Base-by-base conservation (phyloP, 164 flowering plant species). In the Liquidambar formosana region DNA sequence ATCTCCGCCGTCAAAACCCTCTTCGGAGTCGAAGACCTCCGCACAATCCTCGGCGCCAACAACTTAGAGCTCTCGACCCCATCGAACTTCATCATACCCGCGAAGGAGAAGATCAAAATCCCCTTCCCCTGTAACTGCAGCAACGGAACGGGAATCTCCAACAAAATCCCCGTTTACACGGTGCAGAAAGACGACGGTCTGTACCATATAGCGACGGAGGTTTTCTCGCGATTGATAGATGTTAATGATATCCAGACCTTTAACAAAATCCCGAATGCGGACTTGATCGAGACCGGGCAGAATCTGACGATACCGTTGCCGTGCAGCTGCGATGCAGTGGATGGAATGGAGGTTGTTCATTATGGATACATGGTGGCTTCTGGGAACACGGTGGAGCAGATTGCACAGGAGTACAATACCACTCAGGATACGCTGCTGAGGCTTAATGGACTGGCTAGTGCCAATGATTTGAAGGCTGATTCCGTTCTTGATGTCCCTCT, bases 61-160 rank as follows among this genome's bases (percentile, higher is more conserved):
- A 66, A 72, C 70, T 57, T 84, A 33, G 81, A 89, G 0, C 58
- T 57, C 69, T 45, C 74, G 44, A 81, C 91, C 45, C 15, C 79
- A 9, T 44, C 76, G 1, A 71, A n/a, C 80, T 11, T 1, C 25
- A 8, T 64, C 10, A 52, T 87, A 3, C 0, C 70, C 52, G 73
- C 81, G 23, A 54, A 65, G 0, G 70, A 80, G 71, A 56, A 70
- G 25, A 59, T 91, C 85, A 77, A 48, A 18, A 76, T 93, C 74
- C 97, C 94, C 38, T 80, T 93, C 83, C 73, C 79, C 19, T 93
- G 98, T 76, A 1, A 10, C 27, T 93, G 98, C 86, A 12, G 4
- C 56, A 78, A 84, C 77, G 87, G 87, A 16, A 76, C 76, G 22
- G 97, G 98, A 4, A 38, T 73, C 59, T 88, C 98, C 41, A n/a